Evolutionary conservation across 1,284 basidiomycete species (phyloP).

Genomic region (Tylopilus orsonianus): DNA sequence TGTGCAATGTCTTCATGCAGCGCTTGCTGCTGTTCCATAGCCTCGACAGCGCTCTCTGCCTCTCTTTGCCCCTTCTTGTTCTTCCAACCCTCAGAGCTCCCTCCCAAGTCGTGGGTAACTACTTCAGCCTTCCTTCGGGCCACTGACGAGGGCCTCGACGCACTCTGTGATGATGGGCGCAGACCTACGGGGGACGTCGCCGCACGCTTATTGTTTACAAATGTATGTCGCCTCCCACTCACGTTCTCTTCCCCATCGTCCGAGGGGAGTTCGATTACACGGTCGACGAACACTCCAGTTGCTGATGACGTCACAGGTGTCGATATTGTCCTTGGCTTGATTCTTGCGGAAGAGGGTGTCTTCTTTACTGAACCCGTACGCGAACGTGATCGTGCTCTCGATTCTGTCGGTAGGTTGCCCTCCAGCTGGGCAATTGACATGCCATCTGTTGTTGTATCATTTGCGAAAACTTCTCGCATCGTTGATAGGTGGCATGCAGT

Average conservation of each 20-base stretch:
- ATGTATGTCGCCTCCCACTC: neutral
- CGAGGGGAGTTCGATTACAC: slow-evolving; percentile 24
- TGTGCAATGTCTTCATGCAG: neutral
- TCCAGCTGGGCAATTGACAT: neutral
- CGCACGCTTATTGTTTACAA: neutral
- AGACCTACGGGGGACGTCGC: neutral
- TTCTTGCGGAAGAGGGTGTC: neutral
- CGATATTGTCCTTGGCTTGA: neutral
- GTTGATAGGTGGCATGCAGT: neutral
- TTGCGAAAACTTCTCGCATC: neutral
- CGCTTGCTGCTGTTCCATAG: too few relatives aligned
- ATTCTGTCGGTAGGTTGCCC: neutral
- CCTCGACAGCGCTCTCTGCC: too few relatives aligned
- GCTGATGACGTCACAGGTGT: slow-evolving; percentile 4
- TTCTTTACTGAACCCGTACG: slow-evolving; percentile 12
- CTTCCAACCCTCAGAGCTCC: neutral
- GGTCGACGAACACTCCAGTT: slow-evolving; percentile 21
- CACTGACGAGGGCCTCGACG: slow-evolving; percentile 10
- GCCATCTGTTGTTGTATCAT: slow-evolving; percentile 1
- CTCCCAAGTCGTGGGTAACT: slow-evolving; percentile 5
- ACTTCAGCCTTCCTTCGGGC: slow-evolving; percentile 18
- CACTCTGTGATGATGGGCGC: neutral
- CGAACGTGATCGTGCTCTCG: neutral
- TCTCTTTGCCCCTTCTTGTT: slow-evolving; percentile 1
- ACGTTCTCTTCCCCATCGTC: slow-evolving; percentile 11